Evolutionary conservation across 1,139 yeast genomes (phyloP), one percentile per base, ranked within the genome.

Genomic region (Blastobotrys proliferans): DNA sequence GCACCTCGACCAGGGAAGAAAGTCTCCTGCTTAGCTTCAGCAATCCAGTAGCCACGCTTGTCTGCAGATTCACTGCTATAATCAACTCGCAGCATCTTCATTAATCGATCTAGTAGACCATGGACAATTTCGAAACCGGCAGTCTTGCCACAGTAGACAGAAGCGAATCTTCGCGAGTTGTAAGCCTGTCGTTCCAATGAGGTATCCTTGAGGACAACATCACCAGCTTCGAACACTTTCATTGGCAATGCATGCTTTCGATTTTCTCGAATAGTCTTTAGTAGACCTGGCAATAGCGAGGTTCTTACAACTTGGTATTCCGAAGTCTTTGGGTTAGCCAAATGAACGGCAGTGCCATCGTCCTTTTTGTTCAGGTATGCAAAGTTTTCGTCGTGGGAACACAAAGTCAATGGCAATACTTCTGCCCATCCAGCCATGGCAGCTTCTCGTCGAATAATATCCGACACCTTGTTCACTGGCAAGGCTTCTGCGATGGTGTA

Each of bases 1-100:
- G 98, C 98, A 49, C 97, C 97, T 72, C 98, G 83, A 38, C 97
- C 98, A 35, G 96, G 95, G 83, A 94, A 92, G 69, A 76, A 94
- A 40, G 74, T 73, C 45, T 69, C 71, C 60, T 81, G 81, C 31
- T 54, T 52, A 21, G 54, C 50, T 49, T 64, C 67, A 31, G 58
- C 55, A 42, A 69, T 68, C 70, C 71, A 68, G 60, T 68, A 68
- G 45, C 97, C 97, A 68, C 94, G 83, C 41, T 69, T 70, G 35
- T 51, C 68, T 25, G 58, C 53, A 24, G 80, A 76, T 49, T 79
- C 74, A 53, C 76, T 81, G 51, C 86, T 68, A 94, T 94, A 87
- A 32, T 79, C 77, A 21, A 94, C 81, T 72, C 97, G 83, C 72
- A 92, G 77, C 63, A 96, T 92, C 72, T 87, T 94, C 97, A 94